Percentiles rank a stretch among this genome's conserved stretches.
Conservation (phyloP, 371 early-diverging fungal genomes). For the Globomyces sp. region DNA sequence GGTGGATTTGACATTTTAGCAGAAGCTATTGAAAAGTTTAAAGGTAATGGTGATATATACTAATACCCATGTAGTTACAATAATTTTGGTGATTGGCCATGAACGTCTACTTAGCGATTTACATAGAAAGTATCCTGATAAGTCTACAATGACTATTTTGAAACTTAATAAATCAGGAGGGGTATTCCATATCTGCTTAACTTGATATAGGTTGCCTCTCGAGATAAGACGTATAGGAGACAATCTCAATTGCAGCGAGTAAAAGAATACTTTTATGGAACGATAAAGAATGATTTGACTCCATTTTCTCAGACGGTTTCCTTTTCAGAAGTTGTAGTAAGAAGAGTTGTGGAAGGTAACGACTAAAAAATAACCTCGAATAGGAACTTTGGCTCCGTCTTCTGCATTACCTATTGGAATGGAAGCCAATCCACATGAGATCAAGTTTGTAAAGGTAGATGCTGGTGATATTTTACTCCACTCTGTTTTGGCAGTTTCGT, state of each 20-base stretch:
- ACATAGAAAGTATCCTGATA: conserved; percentile 50
- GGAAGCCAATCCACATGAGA: conserved; percentile 74
- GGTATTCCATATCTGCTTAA: conserved; percentile 42
- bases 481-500: conserved; percentile 80
- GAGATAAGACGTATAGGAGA: conserved; percentile 69
- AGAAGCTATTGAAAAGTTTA: conserved; percentile 55
- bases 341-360: conserved; percentile 72
- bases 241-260: conserved; percentile 73
- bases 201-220: conserved; percentile 66
- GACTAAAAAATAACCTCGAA: too few relatives aligned
- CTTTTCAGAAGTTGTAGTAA: conserved; percentile 72
- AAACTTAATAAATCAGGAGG: conserved; percentile 94
- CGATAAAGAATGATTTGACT: conserved; percentile 62
- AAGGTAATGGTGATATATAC: conserved; percentile 46
- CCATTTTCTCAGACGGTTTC: conserved; percentile 81
- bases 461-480: conserved; percentile 80
- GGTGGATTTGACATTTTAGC: conserved; percentile 33
- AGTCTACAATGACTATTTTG: conserved; percentile 61
- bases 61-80: conserved; percentile 54
- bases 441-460: conserved; percentile 77
- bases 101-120: conserved; percentile 90
- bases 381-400: conserved; percentile 75
- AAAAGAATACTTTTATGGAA: conserved; percentile 94
- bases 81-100: conserved; percentile 86
- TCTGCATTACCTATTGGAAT: conserved; percentile 91